A percentile compares a stretch with the other conserved stretches of the same genome.
phyloP scores from a whole-genome alignment of 1,284 basidiomycete species.

The Trichosporon faecale region DNA sequence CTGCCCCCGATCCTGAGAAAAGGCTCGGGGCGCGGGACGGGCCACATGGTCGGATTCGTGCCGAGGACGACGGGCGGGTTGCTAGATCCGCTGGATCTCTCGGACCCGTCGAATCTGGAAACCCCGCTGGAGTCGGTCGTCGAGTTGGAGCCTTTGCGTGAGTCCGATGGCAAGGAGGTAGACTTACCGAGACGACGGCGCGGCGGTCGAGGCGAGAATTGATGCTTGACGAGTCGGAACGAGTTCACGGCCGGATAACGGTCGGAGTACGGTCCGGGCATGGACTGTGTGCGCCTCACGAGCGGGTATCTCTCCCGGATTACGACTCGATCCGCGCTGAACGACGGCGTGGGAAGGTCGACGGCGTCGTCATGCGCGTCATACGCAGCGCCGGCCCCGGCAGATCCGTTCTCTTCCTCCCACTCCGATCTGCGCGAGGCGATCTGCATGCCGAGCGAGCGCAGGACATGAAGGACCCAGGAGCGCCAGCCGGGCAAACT shows the following conservation, averaged over 20 bases:
- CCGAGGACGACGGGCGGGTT: not conserved
- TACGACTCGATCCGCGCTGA: not conserved
- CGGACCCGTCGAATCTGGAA: too few relatives aligned
- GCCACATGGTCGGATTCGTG: not conserved
- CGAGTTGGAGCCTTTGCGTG: not conserved
- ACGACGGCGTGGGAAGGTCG: not conserved
- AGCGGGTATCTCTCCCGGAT: not conserved
- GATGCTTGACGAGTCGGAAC: not conserved
- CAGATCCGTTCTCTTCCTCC: not conserved
- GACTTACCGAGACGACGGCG: not conserved
- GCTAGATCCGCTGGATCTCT: not conserved
- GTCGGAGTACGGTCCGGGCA: not conserved
- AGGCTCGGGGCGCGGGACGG: not conserved
- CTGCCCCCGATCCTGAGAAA: not conserved
- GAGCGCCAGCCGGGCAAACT: not conserved
- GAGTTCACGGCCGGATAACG: not conserved
- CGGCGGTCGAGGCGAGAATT: not conserved
- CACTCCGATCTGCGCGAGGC: not conserved
- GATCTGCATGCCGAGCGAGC: not conserved
- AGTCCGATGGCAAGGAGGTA: not conserved
- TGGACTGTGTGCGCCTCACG: not conserved
- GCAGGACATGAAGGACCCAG: not conserved
- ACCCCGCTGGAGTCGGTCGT: not conserved
- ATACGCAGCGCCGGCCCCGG: not conserved
- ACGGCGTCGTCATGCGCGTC: not conserved